phyloP scores from a whole-genome alignment of 2,329 filamentous ascomycete genomes.

The Paracamarosporium sp. region DNA sequence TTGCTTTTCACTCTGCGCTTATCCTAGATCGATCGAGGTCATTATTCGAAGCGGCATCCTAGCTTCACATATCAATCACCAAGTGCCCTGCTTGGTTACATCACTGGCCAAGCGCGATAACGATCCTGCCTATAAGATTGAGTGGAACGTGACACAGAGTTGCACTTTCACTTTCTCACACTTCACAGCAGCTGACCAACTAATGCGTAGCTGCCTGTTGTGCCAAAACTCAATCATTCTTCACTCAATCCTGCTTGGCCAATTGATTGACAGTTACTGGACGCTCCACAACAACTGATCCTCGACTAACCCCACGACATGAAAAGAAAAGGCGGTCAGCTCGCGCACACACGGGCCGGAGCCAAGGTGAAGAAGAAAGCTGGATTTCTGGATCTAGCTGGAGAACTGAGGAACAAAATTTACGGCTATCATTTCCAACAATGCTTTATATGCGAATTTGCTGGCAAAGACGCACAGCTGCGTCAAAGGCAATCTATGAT shows the following conservation, averaged over 20 bases:
- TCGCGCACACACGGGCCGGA: conserved; percentile 16
- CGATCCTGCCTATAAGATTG: no score
- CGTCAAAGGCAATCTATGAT: conserved; percentile 3
- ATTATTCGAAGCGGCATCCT: not conserved
- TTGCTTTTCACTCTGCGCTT: not conserved
- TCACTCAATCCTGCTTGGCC: not conserved
- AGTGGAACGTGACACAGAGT: no score
- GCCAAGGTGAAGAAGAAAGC: conserved; percentile 14
- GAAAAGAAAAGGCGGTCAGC: conserved; percentile 17
- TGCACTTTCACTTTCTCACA: not conserved
- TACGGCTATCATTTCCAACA: conserved; percentile 48
- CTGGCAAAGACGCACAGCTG: conserved; percentile 19
- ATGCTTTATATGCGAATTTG: conserved; percentile 35
- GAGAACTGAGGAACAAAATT: conserved; percentile 58
- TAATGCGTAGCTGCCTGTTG: no score
- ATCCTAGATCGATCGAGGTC: not conserved
- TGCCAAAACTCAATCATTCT: not conserved
- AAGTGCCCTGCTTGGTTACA: not conserved
- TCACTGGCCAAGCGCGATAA: conserved; percentile 9
- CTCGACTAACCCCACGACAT: conserved; percentile 2
- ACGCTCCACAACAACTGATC: not conserved
- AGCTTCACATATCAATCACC: not conserved
- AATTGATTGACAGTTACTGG: not conserved
- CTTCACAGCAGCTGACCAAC: no score
- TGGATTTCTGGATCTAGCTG: conserved; percentile 51